A percentile compares a stretch with the other conserved stretches of the same genome.
Evolutionary conservation across 352 stramenopile species (phyloP).

Genomic region (Pythium vanterpoolii): DNA sequence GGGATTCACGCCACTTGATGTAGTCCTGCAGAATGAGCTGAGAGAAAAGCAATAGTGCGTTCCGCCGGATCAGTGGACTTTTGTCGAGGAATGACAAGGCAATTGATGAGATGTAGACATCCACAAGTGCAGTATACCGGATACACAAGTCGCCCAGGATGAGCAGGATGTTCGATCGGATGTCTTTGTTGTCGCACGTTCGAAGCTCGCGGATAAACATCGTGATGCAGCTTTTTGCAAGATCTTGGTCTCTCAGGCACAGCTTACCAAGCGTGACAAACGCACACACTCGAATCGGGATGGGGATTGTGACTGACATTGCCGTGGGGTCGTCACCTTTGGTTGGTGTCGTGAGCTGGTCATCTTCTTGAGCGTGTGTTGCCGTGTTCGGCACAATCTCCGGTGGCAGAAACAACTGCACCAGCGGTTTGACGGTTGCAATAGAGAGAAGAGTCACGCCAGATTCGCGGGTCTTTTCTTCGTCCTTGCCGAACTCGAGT

Average conservation of each 20-base stretch:
- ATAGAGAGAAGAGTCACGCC: slow-evolving; percentile 54
- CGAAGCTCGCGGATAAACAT: slow-evolving; percentile 95
- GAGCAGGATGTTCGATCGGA: slow-evolving; percentile 96
- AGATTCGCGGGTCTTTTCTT: slow-evolving; percentile 50
- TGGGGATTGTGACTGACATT: slow-evolving; percentile 48
- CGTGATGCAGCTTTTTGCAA: slow-evolving; percentile 93
- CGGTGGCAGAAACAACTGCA: slow-evolving; percentile 78
- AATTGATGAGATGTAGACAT: slow-evolving; percentile 95
- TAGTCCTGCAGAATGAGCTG: slow-evolving; percentile 97
- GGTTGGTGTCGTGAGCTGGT: slow-evolving; percentile 23
- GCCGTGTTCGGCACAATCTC: slow-evolving; percentile 34
- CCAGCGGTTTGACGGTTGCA: slow-evolving; percentile 46
- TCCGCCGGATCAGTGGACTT: slow-evolving; percentile 89
- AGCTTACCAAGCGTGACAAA: slow-evolving; percentile 95
- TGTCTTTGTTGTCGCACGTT: slow-evolving; percentile 72
- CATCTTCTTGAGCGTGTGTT: slow-evolving; percentile 8
- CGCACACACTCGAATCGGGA: slow-evolving; percentile 86
- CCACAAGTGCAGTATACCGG: slow-evolving; percentile 95
- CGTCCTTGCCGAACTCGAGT: slow-evolving; percentile 76
- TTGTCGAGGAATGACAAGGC: slow-evolving; percentile 85
- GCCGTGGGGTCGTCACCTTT: slow-evolving; percentile 11
- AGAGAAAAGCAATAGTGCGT: slow-evolving; percentile 94
- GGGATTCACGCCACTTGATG: slow-evolving; percentile 96
- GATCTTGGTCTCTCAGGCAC: slow-evolving; percentile 91
- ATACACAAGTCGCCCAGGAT: slow-evolving; percentile 96